A percentile compares a stretch with the other conserved stretches of the same genome.
Conservation (phyloP, 2,329 filamentous ascomycete species). For the Hypoxylon sp. region DNA sequence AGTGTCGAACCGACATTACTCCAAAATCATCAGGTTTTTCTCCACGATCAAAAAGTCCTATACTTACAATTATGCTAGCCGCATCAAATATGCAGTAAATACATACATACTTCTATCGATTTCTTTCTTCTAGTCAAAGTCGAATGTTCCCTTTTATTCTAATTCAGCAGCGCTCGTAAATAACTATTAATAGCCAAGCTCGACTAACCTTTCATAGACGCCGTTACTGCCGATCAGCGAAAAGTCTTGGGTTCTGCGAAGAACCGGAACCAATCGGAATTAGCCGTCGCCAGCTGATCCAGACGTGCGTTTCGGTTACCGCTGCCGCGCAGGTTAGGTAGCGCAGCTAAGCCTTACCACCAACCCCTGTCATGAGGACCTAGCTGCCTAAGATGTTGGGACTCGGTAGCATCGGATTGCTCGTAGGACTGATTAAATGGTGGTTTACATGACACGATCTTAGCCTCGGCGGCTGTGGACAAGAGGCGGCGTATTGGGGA, state of each 20-base stretch:
- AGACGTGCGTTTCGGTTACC: slow-evolving; percentile 31
- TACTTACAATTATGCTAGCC: not conserved
- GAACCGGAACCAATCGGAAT: slow-evolving; percentile 18
- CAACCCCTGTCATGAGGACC: slow-evolving; percentile 7
- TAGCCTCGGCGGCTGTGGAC: slow-evolving; percentile 10
- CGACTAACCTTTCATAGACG: slow-evolving; percentile 16
- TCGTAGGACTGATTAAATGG: slow-evolving; percentile 20
- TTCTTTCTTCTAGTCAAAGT: not conserved
- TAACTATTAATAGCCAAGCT: slow-evolving; percentile 33
- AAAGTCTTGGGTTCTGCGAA: slow-evolving; percentile 15
- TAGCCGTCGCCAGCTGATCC: not conserved
- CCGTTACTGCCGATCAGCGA: slow-evolving; percentile 6
- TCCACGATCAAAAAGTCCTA: not conserved
- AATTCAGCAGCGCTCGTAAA: not conserved
- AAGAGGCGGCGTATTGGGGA: slow-evolving; percentile 6
- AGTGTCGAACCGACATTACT: not conserved
- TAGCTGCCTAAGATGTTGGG: slow-evolving; percentile 4
- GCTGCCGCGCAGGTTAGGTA: slow-evolving; percentile 8
- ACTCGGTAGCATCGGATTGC: slow-evolving; percentile 21
- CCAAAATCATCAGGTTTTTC: slow-evolving; percentile 13
- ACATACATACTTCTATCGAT: slow-evolving; percentile 4
- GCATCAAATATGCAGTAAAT: not conserved
- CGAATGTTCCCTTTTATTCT: slow-evolving; percentile 1
- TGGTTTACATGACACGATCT: slow-evolving; percentile 15
- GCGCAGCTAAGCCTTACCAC: slow-evolving; percentile 26